These are phyloP conservation scores for Metschnikowia noctiluminum DNA, from an alignment of 805 yeast genomes.

Conservation along the genomic window DNA sequence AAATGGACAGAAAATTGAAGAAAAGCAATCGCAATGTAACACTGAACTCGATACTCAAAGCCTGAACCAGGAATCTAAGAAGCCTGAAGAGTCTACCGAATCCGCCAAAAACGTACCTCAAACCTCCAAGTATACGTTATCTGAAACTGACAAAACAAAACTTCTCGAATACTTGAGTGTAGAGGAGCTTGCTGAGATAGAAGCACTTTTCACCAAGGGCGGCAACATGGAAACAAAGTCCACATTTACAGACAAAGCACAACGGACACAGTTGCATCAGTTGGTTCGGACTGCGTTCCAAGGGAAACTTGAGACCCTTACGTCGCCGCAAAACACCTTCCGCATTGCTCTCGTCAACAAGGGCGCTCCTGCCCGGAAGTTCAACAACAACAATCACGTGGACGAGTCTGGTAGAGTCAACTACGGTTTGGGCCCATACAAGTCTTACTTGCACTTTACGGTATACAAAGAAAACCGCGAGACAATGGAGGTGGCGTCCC, in stretches of 20 bases:
- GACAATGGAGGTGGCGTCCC: constrained; percentile 89
- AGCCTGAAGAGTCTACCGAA: background rate
- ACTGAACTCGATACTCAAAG: constrained; percentile 1
- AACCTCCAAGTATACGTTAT: constrained; percentile 38
- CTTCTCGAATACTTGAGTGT: constrained; percentile 57
- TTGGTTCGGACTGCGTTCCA: constrained; percentile 70
- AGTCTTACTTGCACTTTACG: constrained; percentile 68
- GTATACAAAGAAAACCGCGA: constrained; percentile 94
- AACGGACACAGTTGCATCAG: constrained; percentile 78
- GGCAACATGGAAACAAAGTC: constrained; percentile 55
- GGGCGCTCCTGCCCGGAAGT: constrained; percentile 33
- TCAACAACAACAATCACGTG: constrained; percentile 37
- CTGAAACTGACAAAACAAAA: constrained; percentile 43
- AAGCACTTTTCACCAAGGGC: constrained; percentile 53
- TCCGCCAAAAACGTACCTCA: background rate
- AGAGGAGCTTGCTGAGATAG: constrained; percentile 54
- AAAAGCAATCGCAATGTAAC: background rate
- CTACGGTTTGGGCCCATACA: constrained; percentile 71
- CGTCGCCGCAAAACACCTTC: constrained; percentile 66
- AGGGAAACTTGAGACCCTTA: constrained; percentile 73
- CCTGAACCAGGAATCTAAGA: background rate
- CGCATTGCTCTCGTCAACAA: constrained; percentile 53
- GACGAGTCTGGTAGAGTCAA: constrained; percentile 54
- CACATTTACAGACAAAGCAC: constrained; percentile 60
- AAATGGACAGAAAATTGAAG: constrained; percentile 17